Evolutionary conservation across 163 green algal genomes (phyloP), one percentile per base, ranked within the genome.

Genomic region (Scenedesmus sp.): DNA sequence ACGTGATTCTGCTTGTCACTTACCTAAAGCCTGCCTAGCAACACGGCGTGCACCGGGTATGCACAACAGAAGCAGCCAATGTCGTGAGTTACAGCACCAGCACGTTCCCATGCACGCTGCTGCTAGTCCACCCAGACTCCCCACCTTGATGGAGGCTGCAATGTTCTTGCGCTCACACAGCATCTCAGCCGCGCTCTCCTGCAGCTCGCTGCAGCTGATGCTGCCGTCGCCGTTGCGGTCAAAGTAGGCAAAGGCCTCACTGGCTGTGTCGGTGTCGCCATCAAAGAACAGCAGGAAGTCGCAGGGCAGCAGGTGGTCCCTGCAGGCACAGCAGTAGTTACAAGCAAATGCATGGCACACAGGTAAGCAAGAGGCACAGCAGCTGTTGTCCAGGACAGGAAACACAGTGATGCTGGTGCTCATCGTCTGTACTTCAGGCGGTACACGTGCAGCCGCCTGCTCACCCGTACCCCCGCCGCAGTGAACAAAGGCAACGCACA

Each of bases 81-180:
- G 51, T 61, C 9, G 46, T 53, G 10, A 53, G 6, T 53, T 10
- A 53, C 46, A 53, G 46, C 46, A 53, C 6, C 10, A 10, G 6
- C 46, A 53, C 6, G 46, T 53, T 61, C 12, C 1, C 51, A 61
- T 3, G 44, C n/a, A 65, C 22, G 43, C 22, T 18, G 2, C 22
- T 51, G 81, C 10, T 16, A 40, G 51, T 26, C 24, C 22, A 43
- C 30, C 26, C 16, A n/a, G 46, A n/a, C 35, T 24, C 26, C 84
- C 9, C 68, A 90, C 85, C 68, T 91, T 92, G 3, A 96, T 89
- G 42, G 73, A 88, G 4, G 81, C 85, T 35, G 94, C 94, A 82
- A 96, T 96, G 91, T 96, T 96, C 44, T 91, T 91, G 18, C 94
- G 89, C 91, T 95, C 94, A 61, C 81, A 81, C 59, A 95, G 93